Conservation (phyloP, 306 rosid genomes). For the Crotalaria pallida region DNA sequence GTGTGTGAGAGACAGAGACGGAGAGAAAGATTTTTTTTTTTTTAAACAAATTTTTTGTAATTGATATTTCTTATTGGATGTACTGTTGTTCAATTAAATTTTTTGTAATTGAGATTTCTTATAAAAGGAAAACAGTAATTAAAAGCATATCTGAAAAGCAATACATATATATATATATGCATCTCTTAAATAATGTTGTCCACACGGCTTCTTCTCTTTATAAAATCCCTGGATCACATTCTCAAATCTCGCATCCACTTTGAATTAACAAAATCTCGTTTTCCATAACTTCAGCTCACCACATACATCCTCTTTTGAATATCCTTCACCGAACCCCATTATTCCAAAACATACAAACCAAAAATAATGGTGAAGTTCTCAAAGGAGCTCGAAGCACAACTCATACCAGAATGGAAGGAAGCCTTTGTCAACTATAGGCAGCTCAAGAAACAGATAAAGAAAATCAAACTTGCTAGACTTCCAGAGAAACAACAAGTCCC, state of each 20-base stretch:
- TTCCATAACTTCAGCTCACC: background rate
- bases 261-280: background rate
- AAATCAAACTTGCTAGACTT: constrained; percentile 41
- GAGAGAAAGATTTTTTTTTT: too few species aligned
- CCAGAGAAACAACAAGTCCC: constrained; percentile 21
- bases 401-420: constrained; percentile 89
- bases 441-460: constrained; percentile 74
- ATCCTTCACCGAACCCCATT: background rate
- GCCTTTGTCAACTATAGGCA: constrained; percentile 68
- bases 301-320: background rate
- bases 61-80: too few species aligned
- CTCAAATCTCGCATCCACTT: constrained; percentile 2
- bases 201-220: constrained; percentile 26
- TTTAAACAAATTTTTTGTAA: too few species aligned
- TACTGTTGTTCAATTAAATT: too few species aligned
- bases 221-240: constrained; percentile 20
- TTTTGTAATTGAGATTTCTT: too few species aligned
- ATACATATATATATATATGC: too few species aligned
- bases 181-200: constrained; percentile 3
- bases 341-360: background rate
- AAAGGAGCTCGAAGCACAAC: constrained; percentile 86
- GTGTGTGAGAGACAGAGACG: too few species aligned
- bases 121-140: background rate
- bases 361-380: constrained; percentile 95
- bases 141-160: constrained; percentile 9